Percentiles rank a stretch among this genome's conserved stretches.
Evolutionary conservation across 306 rosid species (phyloP).

Genomic region (Malus sylvestris): DNA sequence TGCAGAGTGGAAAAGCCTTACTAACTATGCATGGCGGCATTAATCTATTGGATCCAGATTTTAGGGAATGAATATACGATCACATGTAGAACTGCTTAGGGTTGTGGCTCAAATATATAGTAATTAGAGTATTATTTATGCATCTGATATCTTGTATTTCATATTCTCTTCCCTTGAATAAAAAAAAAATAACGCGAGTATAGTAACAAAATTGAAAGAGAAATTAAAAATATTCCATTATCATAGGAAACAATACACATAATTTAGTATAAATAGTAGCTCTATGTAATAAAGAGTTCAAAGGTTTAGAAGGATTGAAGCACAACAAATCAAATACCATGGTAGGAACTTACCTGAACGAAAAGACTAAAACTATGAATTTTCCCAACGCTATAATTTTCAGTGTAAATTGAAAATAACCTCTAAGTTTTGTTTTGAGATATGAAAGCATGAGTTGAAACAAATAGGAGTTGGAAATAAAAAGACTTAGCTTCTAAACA

Average conservation of each 20-base stretch:
- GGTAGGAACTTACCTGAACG: not conserved
- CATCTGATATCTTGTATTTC: too few relatives aligned
- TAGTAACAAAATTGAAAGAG: not conserved
- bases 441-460: too few relatives aligned
- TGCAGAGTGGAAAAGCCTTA: not conserved
- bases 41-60: not conserved
- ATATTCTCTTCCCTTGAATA: too few relatives aligned
- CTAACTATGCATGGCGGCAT: not conserved
- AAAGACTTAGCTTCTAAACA: too few relatives aligned
- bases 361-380: too few relatives aligned
- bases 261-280: not conserved
- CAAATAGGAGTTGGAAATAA: too few relatives aligned
- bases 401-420: too few relatives aligned
- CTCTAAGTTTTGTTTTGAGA: too few relatives aligned
- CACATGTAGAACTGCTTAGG: not conserved
- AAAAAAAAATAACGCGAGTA: not conserved
- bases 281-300: too few relatives aligned
- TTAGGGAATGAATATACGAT: not conserved
- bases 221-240: too few relatives aligned
- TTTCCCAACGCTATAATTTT: too few relatives aligned
- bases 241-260: too few relatives aligned
- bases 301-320: not conserved
- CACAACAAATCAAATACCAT: not conserved
- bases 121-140: not conserved
- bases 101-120: not conserved